Evolutionary conservation across 108 stramenopile species (phyloP), one percentile per base, ranked within the genome.

Genomic region (Nannochloropsis salina): DNA sequence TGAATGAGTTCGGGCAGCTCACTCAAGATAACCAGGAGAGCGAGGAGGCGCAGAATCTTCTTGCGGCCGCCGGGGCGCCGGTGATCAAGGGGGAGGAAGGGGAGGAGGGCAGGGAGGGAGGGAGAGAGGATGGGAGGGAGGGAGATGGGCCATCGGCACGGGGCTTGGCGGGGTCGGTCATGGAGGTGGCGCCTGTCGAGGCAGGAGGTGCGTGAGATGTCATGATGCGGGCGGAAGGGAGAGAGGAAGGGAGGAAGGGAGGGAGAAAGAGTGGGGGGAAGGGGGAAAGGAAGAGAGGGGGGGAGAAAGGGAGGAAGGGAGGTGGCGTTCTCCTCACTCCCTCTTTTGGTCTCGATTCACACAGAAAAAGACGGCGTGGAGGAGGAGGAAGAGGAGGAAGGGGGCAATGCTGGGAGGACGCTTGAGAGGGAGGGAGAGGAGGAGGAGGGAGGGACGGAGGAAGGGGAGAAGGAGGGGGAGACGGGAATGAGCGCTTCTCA

Each of bases 1-100:
- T 92, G 42, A 93, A 94, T 87, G 93, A 93, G 44, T 93, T 92
- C 81, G 94, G 93, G 21, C 92, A 93, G 47, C 47, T 51, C 10
- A 51, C 47, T 9, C 47, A 51, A 51, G 47, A 51, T 12, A 51
- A 51, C 86, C 8, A 86, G 82, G 22, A 81, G 82, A 18, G 41
- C 20, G 22, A 86, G 43, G 41, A 86, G 9, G n/a, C 40, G 8
- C n/a, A 10, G 9, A n/a, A 82, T n/a, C 12, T 82, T 11, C 42
- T 41, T 11, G 44, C 20, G 9, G 81, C 81, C 86, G 47, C 47
- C 12, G 47, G 10, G 47, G 47, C 12, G 47, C 47, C 12, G 47
- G 10, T 51, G 10, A 9, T 51, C 10, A 9, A 9, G 47, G 10
- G 12, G 47, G 47, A 51, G 47, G 47, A 51, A 51, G 12, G 12